Evolutionary conservation across 306 rosid genomes (phyloP).

Genomic region (Calophaca sinica): DNA sequence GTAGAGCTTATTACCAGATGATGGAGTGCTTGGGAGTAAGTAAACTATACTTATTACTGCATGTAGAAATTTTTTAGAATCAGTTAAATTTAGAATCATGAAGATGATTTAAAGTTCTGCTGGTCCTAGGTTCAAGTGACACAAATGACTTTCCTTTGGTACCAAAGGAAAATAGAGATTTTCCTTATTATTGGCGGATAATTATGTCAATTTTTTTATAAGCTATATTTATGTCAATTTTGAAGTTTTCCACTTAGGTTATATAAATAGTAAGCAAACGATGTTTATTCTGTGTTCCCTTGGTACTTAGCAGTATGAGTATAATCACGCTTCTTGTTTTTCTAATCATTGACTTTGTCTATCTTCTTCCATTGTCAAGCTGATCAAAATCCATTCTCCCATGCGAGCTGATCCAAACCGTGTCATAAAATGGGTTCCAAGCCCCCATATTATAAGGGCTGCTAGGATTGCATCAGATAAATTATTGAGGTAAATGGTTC

Average conservation of each 20-base stretch:
- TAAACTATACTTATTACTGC: conserved; percentile 38
- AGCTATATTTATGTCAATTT: background rate
- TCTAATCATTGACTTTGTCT: conserved; percentile 30
- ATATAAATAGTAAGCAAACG: conserved; percentile 11
- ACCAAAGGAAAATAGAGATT: background rate
- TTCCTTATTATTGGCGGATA: conserved; percentile 20
- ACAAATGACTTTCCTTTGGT: conserved; percentile 24
- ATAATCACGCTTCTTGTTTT: conserved; percentile 18
- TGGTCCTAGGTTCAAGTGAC: conserved; percentile 11
- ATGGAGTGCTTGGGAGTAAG: conserved; percentile 99
- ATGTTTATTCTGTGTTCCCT: conserved; percentile 2
- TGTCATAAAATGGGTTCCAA: conserved; percentile 84
- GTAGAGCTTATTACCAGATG: conserved; percentile 96
- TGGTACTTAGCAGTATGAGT: conserved; percentile 31
- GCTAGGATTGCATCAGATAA: conserved; percentile 92
- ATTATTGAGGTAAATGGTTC: conserved; percentile 62
- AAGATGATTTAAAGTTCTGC: conserved; percentile 11
- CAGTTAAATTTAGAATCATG: conserved; percentile 28
- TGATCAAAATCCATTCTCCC: conserved; percentile 95
- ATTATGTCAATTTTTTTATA: background rate
- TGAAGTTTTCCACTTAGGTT: conserved; percentile 25
- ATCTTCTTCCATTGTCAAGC: conserved; percentile 60
- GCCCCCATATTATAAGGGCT: conserved; percentile 57
- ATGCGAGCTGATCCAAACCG: conserved; percentile 92
- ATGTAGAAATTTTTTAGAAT: conserved; percentile 4